These are phyloP conservation scores for Cucurbita ficifolia DNA, from an alignment of 306 rosid species.

Conservation along the genomic window DNA sequence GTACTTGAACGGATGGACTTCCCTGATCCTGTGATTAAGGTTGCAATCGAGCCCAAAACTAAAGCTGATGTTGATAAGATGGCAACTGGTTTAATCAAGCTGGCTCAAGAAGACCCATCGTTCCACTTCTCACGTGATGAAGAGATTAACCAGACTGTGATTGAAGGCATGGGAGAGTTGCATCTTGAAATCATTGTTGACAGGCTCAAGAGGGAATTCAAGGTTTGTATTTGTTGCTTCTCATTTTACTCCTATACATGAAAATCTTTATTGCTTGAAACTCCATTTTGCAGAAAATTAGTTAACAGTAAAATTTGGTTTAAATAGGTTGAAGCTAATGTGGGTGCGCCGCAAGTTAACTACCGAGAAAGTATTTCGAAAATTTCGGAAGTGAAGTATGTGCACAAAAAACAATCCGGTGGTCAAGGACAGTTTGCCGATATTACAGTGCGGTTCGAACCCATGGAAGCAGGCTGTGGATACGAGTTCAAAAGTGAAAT, in stretches of 20 bases:
- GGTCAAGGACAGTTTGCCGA: slow-evolving; percentile 98
- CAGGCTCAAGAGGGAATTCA: slow-evolving; percentile 85
- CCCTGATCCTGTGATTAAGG: slow-evolving; percentile 97
- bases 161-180: slow-evolving; percentile 99
- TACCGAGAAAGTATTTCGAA: slow-evolving; percentile 91
- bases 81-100: slow-evolving; percentile 82
- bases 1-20: slow-evolving; percentile 96
- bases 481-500: slow-evolving; percentile 97
- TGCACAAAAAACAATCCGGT: slow-evolving; percentile 97
- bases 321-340: slow-evolving; percentile 83
- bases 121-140: slow-evolving; percentile 95
- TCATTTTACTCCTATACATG: not conserved
- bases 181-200: slow-evolving; percentile 97
- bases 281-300: not conserved
- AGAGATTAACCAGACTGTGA: slow-evolving; percentile 89
- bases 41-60: slow-evolving; percentile 97
- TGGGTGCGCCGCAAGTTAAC: slow-evolving; percentile 98
- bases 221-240: slow-evolving; percentile 34
- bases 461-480: slow-evolving; percentile 78
- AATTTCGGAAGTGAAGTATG: slow-evolving; percentile 49
- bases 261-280: not conserved
- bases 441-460: slow-evolving; percentile 78
- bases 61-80: slow-evolving; percentile 92
- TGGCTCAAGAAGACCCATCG: slow-evolving; percentile 98
- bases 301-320: not conserved